Evolutionary conservation across 1,284 basidiomycete species (phyloP), one percentile per base, ranked within the genome.

Genomic region (Anthracocystis walkeri): DNA sequence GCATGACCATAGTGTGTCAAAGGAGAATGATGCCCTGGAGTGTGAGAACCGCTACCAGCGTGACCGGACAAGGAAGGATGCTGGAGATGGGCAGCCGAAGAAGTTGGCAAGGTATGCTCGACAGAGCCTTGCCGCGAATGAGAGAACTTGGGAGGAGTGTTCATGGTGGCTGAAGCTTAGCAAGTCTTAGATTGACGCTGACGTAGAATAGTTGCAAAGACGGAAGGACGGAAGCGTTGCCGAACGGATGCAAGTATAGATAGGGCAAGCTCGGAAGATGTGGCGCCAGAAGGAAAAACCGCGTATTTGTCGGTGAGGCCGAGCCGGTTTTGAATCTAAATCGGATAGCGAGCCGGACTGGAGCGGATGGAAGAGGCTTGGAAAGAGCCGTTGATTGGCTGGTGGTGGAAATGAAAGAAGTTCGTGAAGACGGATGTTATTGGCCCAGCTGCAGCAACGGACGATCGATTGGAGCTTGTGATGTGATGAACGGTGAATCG

Each of bases 61-160:
- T 75, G 67, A 2, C 56, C 49, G 38, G 69, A 54, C 7, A 73
- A 46, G 23, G 65, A 68, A 0, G 74, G 61, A 53, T 76, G 74
- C n/a, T 72, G 75, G 7, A 77, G 62, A 54, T 70, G 63, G 3
- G 75, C 63, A 3, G 58, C 58, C 16, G 74, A 68, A n/a, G 62
- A 46, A 23, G 57, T 53, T 40, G 68, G 55, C 40, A 58, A 11
- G 40, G n/a, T 65, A 42, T 65, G 59, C 53, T 77, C 75, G 10
- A 69, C 66, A 3, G 75, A 77, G 58, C 75, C 66, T 58, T 77
- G 75, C 21, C 75, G 65, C n/a, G 75, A 77, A 40, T 73, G 75
- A 14, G 75, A 77, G 56, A 69, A 77, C 45, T 45, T 65, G 18
- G 75, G 75, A 18, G 75, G 70, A 14, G 75, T 77, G 57, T 77